Evolutionary conservation across 345 rosid genomes (phyloP).

Genomic region (Erucastrum elatum): DNA sequence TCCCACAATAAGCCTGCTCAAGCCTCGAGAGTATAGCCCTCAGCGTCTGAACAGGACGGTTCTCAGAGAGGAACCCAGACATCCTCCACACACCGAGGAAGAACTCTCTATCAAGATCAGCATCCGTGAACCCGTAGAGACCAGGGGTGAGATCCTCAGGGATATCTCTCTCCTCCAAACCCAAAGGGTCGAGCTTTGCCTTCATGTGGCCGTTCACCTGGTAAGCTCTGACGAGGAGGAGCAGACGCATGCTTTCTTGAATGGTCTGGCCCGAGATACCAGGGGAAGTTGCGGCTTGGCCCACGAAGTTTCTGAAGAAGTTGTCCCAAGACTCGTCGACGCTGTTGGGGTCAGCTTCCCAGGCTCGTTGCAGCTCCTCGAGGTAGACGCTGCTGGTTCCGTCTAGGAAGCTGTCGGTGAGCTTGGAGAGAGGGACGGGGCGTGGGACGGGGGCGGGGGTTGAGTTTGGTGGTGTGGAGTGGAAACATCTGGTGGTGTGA

Average conservation of each 20-base stretch:
- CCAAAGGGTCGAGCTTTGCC: slow-evolving; percentile 75
- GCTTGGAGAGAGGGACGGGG: slow-evolving; percentile 74
- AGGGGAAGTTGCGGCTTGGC: slow-evolving; percentile 68
- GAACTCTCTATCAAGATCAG: slow-evolving; percentile 78
- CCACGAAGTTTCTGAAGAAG: slow-evolving; percentile 77
- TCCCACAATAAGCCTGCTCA: slow-evolving; percentile 87
- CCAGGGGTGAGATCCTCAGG: slow-evolving; percentile 71
- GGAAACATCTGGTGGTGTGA: slow-evolving; percentile 47
- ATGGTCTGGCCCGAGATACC: slow-evolving; percentile 88
- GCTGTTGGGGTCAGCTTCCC: slow-evolving; percentile 76
- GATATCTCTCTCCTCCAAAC: slow-evolving; percentile 62
- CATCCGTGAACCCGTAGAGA: slow-evolving; percentile 66
- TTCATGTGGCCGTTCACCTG: slow-evolving; percentile 92
- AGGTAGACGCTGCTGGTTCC: slow-evolving; percentile 78
- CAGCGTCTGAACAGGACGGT: slow-evolving; percentile 80
- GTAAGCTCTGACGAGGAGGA: slow-evolving; percentile 76
- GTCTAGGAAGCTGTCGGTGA: slow-evolving; percentile 76
- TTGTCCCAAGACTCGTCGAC: slow-evolving; percentile 91
- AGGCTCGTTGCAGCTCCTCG: slow-evolving; percentile 76
- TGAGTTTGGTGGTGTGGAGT: slow-evolving; percentile 52
- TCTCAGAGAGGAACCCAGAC: slow-evolving; percentile 80
- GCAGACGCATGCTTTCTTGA: slow-evolving; percentile 83
- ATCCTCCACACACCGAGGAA: slow-evolving; percentile 81
- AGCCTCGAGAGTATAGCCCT: slow-evolving; percentile 71
- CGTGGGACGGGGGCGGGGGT: slow-evolving; percentile 69